Base-by-base conservation (phyloP, 2,329 filamentous ascomycete genomes). In the Ophiostoma novo-ulmi region DNA sequence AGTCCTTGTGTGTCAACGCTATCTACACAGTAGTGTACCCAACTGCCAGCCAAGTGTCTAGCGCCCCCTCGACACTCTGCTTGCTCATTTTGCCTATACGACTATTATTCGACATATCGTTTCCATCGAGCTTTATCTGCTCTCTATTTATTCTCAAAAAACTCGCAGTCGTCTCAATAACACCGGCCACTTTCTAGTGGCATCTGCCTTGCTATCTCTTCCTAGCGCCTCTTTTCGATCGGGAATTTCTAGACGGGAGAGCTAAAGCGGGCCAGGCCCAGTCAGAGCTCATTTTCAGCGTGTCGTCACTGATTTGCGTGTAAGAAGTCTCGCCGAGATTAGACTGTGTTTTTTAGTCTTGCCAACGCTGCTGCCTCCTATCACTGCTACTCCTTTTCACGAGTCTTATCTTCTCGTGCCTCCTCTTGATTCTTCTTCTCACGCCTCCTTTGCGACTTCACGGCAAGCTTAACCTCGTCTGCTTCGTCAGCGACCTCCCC, bases 231-330 rank as follows among this genome's bases (percentile, higher is more conserved):
- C 7, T 31, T 31, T 31, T 31, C 11, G 52, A 58, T 58, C 52
- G 31, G 61, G 61, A 64, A 38, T 64, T 38, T 64, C 13, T 17
- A 64, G 26, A n/a, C 61, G 61, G 61, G 61, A 35, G 61, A 35
- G 61, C 31, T 36, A 64, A 64, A 64, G 61, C 61, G 26, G 61
- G 61, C 35, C 61, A 58, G 52, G 22, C 52, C 52, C 52, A 22
- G 61, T 64, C 58, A 38, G 17, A 58, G 52, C 11, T 7, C 52
- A 31, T 64, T 7, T n/a, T 64, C 31, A 35, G 26, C 61, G 61
- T 64, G 61, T 64, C 61, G 31, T 64, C 61, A 64, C 61, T 64
- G 61, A 58, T 58, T 22, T 38, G 61, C 61, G 61, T 64, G 61
- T 64, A 64, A 64, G 13, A 35, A 64, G 31, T 38, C 52, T 44